Evolutionary conservation across 148 eudicot genomes (phyloP), one percentile per base, ranked within the genome.

Genomic region (Gaultheria prostrata): DNA sequence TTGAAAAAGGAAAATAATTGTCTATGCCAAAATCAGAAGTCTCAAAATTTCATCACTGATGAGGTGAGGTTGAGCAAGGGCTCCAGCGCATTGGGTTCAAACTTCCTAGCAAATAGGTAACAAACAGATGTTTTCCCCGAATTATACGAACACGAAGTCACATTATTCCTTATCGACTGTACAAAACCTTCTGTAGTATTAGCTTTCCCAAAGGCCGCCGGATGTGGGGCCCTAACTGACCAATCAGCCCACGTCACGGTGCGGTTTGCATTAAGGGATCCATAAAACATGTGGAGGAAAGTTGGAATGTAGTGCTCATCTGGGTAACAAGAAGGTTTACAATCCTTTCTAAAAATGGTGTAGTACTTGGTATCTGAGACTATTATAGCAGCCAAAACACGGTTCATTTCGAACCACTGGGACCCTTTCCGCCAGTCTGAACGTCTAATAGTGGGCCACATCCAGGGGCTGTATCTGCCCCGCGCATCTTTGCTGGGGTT

Each of bases 261-360:
- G 35, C 72, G 72, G 72, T 67, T 67, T 7, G 72, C 6, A 67
- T 67, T 67, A 67, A 28, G 39, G 72, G 72, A 67, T 13, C 72
- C 72, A 67, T 67, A 67, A 32, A 67, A 39, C 80, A 32, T 72
- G 46, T 46, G 5, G n/a, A 74, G 72, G 28, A 54, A 73, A 51
- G 86, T 85, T 48, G 87, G 76, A 28, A 76, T 26, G 59, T 81
- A 85, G 57, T 81, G 84, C 69, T 85, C 84, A 43, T 81, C 87
- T 33, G 72, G 77, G 87, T 85, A 85, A 30, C 87, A 85, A 45
- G 87, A 48, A 32, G 76, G 76, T 26, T 20, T 75, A 61, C 87
- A 85, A 33, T 81, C 24, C 11, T 46, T 70, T 61, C 43, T 61
- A 63, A 85, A 18, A 11, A 65, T 5, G 39, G 67, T 26, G 56